Percentiles rank a stretch among this genome's conserved stretches.
Evolutionary conservation across 2,329 filamentous ascomycete genomes (phyloP).

Genomic region (Ophiostoma sp.): DNA sequence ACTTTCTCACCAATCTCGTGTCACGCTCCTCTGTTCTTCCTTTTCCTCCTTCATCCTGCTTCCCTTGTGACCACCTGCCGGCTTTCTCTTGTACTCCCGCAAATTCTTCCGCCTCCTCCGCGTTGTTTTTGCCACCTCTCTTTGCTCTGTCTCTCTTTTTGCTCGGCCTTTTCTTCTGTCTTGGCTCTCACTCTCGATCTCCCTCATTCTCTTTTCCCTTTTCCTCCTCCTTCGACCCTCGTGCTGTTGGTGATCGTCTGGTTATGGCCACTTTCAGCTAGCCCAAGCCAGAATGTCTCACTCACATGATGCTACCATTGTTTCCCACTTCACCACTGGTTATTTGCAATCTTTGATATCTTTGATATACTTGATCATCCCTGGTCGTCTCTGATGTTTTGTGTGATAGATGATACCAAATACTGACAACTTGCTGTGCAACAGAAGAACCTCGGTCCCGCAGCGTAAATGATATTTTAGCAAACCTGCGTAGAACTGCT

Average conservation of each 20-base stretch:
- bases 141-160: background rate
- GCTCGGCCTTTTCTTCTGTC: background rate
- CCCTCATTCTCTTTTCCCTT: background rate
- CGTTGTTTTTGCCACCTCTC: background rate
- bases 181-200: background rate
- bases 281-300: background rate
- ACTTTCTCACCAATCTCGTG: conserved; percentile 10
- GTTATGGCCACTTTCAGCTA: background rate
- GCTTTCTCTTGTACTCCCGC: conserved; percentile 12
- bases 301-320: background rate
- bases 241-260: background rate
- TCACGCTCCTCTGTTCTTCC: background rate
- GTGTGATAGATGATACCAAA: too few relatives aligned
- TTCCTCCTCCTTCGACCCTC: background rate
- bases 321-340: background rate
- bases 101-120: conserved; percentile 2
- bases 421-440: conserved; percentile 13
- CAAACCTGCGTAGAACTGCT: conserved; percentile 48
- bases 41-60: conserved; percentile 2
- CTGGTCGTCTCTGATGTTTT: too few relatives aligned
- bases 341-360: too few relatives aligned
- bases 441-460: conserved; percentile 29
- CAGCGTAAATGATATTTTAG: conserved; percentile 56
- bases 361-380: too few relatives aligned
- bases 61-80: conserved; percentile 17